Conservation (phyloP, 352 stramenopile species). For the Globisporangium heterothallicum region DNA sequence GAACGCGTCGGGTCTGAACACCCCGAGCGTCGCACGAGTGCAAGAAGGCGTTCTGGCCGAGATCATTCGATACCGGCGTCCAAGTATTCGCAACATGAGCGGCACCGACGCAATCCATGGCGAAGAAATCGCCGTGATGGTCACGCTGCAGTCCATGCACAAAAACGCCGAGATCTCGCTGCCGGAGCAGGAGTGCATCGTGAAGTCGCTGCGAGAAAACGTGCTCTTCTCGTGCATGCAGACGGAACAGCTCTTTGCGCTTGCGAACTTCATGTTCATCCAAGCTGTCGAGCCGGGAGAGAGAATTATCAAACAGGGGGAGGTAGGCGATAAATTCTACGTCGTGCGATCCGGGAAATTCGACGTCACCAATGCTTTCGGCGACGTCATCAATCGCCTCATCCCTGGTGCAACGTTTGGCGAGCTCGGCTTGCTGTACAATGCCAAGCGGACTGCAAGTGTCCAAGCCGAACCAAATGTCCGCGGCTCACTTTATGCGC, state of each 20-base stretch:
- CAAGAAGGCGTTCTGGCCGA: slow-evolving; percentile 41
- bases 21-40: slow-evolving; percentile 33
- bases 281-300: slow-evolving; percentile 67
- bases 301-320: slow-evolving; percentile 70
- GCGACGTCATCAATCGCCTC: slow-evolving; percentile 40
- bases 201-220: slow-evolving; percentile 64
- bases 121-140: slow-evolving; percentile 26
- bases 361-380: slow-evolving; percentile 31
- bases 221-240: slow-evolving; percentile 77
- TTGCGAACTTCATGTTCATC: slow-evolving; percentile 73
- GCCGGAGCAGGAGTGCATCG: slow-evolving; percentile 35
- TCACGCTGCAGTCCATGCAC: slow-evolving; percentile 18
- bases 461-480: slow-evolving; percentile 30
- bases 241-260: slow-evolving; percentile 57
- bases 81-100: slow-evolving; percentile 31
- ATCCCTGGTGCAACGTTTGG: slow-evolving; percentile 36
- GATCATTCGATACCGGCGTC: slow-evolving; percentile 37
- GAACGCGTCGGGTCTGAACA: slow-evolving; percentile 10
- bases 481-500: slow-evolving; percentile 31
- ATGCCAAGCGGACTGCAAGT: slow-evolving; percentile 42
- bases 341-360: slow-evolving; percentile 49
- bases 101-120: slow-evolving; percentile 22
- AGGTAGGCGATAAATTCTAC: slow-evolving; percentile 81
- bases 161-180: slow-evolving; percentile 22
- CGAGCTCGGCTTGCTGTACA: slow-evolving; percentile 52